Evolutionary conservation across 306 rosid species (phyloP).

Genomic region (Fagus crenata): DNA sequence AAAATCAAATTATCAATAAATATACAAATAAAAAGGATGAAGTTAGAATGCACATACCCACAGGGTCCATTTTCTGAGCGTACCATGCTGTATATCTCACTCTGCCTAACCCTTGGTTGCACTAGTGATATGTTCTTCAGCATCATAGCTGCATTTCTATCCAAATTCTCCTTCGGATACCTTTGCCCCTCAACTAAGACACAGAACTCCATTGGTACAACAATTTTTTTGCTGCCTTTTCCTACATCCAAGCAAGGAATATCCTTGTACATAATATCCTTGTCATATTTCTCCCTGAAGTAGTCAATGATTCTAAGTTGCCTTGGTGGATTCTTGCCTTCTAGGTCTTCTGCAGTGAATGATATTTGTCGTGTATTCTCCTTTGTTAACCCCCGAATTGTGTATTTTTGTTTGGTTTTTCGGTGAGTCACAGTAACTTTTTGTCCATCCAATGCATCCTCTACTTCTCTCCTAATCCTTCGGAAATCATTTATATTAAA

Average conservation of each 20-base stretch:
- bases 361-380: conserved; percentile 40
- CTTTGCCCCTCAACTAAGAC: conserved; percentile 67
- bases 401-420: conserved; percentile 47
- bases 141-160: conserved; percentile 29
- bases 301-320: conserved; percentile 44
- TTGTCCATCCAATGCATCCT: conserved; percentile 40
- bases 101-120: conserved; percentile 40
- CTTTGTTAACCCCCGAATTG: conserved; percentile 42
- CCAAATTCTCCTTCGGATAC: conserved; percentile 58
- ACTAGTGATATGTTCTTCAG: conserved; percentile 52
- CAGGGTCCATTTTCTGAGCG: conserved; percentile 69
- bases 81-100: conserved; percentile 48
- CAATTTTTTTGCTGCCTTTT: conserved; percentile 46
- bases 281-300: conserved; percentile 52
- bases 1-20: no score
- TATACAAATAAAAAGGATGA: conserved; percentile 3
- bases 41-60: conserved; percentile 46
- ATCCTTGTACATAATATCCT: conserved; percentile 43
- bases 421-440: conserved; percentile 75
- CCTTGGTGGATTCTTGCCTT: conserved; percentile 38
- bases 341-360: conserved; percentile 42
- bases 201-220: conserved; percentile 80
- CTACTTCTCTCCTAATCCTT: conserved; percentile 37
- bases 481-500: conserved; percentile 41
- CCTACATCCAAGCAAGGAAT: conserved; percentile 82